A percentile compares a stretch with the other conserved stretches of the same genome.
phyloP scores from a whole-genome alignment of 257 asterid genomes.

The Knoxia roxburghii region DNA sequence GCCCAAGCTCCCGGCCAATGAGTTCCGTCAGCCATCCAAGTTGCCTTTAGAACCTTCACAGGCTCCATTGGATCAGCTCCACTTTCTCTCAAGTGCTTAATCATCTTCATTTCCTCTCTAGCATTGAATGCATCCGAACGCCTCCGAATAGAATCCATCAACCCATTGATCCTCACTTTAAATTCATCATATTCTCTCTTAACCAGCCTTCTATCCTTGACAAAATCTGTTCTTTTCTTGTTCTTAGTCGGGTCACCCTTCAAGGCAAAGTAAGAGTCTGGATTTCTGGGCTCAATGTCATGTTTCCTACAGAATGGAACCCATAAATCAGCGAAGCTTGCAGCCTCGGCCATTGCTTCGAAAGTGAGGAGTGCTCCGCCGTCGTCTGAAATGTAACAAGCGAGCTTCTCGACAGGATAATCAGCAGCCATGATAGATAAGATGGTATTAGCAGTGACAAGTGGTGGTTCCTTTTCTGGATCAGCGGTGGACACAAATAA shows the following conservation, averaged over 20 bases:
- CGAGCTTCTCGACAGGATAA: constrained; percentile 24
- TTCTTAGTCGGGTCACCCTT: constrained; percentile 17
- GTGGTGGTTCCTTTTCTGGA: constrained; percentile 24
- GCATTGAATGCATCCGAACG: constrained; percentile 16
- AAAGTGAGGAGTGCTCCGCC: constrained; percentile 25
- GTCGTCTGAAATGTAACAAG: constrained; percentile 25
- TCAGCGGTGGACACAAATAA: constrained; percentile 21
- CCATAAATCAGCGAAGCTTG: constrained; percentile 18
- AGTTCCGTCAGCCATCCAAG: constrained; percentile 21
- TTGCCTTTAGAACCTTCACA: constrained; percentile 11
- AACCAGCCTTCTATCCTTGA: constrained; percentile 20
- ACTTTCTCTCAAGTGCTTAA: constrained; percentile 8
- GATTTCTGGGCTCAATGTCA: constrained; percentile 22
- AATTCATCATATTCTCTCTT: constrained; percentile 22
- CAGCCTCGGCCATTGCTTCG: constrained; percentile 24
- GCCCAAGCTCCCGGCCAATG: constrained; percentile 18
- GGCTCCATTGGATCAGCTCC: constrained; percentile 4
- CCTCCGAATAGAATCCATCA: constrained; percentile 11
- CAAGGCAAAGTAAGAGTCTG: constrained; percentile 17
- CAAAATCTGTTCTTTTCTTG: constrained; percentile 20
- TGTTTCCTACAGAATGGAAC: constrained; percentile 23
- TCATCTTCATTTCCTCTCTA: constrained; percentile 14
- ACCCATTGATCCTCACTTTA: constrained; percentile 11
- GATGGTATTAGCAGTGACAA: constrained; percentile 23
- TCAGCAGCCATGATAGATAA: constrained; percentile 22